Conservation (phyloP, 345 rosid genomes). For the Populus alba region DNA sequence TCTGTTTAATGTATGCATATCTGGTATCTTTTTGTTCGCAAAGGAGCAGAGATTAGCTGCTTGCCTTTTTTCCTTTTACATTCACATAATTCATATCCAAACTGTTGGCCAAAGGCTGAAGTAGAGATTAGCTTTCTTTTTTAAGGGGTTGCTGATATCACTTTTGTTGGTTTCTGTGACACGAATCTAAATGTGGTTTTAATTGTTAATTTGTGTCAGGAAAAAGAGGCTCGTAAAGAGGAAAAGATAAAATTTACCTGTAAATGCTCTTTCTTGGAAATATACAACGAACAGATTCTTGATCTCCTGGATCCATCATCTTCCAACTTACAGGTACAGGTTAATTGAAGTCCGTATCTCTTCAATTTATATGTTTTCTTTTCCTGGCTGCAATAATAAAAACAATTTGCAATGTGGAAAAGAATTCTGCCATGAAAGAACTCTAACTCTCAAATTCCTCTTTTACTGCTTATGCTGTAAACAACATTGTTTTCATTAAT, state of each 20-base stretch:
- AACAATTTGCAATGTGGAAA: background rate
- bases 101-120: background rate
- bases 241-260: slow-evolving; percentile 77
- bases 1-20: background rate
- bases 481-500: background rate
- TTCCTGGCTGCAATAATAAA: background rate
- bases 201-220: slow-evolving; percentile 46
- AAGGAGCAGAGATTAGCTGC: background rate
- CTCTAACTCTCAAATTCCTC: background rate
- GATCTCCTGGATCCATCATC: slow-evolving; percentile 93
- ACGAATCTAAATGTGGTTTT: background rate
- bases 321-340: slow-evolving; percentile 71
- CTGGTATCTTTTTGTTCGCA: background rate
- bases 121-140: background rate
- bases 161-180: background rate
- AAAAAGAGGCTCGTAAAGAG: slow-evolving; percentile 75
- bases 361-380: background rate
- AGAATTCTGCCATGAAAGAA: background rate
- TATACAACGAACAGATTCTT: slow-evolving; percentile 94
- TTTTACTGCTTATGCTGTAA: background rate
- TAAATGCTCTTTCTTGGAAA: slow-evolving; percentile 94
- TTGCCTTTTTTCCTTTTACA: background rate
- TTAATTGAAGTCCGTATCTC: background rate
- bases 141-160: background rate
- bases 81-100: background rate